Base-by-base conservation (phyloP, 2,329 filamentous ascomycete genomes). In the Neoscytalidium dimidiatum region DNA sequence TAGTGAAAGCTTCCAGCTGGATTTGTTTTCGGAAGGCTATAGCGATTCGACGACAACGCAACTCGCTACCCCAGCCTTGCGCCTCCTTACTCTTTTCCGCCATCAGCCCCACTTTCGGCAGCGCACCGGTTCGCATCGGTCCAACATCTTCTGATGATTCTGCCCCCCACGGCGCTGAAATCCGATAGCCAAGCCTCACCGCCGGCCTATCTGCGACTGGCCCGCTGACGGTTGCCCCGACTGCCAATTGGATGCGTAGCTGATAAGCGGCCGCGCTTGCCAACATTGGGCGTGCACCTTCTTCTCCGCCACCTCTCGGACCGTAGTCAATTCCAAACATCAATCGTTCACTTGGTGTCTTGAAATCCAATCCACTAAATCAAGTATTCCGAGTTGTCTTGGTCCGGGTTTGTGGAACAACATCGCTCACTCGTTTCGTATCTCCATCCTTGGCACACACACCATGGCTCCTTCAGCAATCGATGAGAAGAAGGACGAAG, bases 401-500 rank as follows among this genome's bases (percentile, higher is more conserved):
- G n/a, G n/a, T n/a, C n/a, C n/a, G n/a, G n/a, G n/a, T n/a, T n/a
- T n/a, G 26, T 9, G 26, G 7, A 8, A 11, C 21, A 57, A 9
- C 21, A 19, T 11, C n/a, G 4, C 4, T 38, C 3, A 14, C n/a
- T 13, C 43, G 21, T 31, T n/a, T 21, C 23, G 4, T 62, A 17
- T 51, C 29, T 51, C 29, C 28, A 9, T 23, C 21, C 2, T 33
- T 48, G 17, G 38, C 9, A 29, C 13, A 31, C n/a, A 31, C 17
- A 64, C 4, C 35, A 64, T 64, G 63, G 63, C 63, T 5, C 63
- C 63, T 14, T 51, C 53, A 29, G 63, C 63, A 51, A 51, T 64
- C 44, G 62, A 64, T 26, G 51, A 64, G 14, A 48, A 49, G 43
- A 49, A 38, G 21, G 53, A 56, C 21, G 29, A 43, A 21, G 49